Conservation (phyloP, 1,284 basidiomycete species). For the Amylostereum areolatum region DNA sequence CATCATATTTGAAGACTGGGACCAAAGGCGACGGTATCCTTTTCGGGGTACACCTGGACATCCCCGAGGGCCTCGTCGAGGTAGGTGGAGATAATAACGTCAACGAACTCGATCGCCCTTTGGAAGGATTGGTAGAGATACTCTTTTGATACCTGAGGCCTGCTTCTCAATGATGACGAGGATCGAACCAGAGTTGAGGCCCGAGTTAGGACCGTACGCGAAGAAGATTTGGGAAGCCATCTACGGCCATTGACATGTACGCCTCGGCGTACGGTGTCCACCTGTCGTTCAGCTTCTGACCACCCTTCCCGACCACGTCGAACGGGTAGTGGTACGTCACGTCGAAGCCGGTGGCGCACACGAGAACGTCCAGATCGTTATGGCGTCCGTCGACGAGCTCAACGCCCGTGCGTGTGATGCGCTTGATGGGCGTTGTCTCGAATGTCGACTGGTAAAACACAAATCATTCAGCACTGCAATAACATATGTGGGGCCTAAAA, state of each 20-base stretch:
- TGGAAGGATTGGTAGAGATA: constrained; percentile 97
- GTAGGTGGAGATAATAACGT: constrained; percentile 99
- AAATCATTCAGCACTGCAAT: not conserved
- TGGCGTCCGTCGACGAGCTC: constrained; percentile 41
- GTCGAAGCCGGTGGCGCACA: constrained; percentile 56
- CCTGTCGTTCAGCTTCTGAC: constrained; percentile 36
- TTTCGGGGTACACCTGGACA: constrained; percentile 98
- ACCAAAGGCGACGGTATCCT: constrained; percentile 98
- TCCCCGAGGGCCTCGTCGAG: constrained; percentile 93
- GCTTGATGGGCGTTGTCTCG: constrained; percentile 37
- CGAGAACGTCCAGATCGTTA: constrained; percentile 46
- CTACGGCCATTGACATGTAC: constrained; percentile 43
- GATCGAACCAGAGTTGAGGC: constrained; percentile 41
- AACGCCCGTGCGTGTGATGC: constrained; percentile 43
- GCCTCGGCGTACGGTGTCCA: constrained; percentile 41
- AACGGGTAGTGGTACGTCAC: constrained; percentile 39
- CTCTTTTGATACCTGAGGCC: constrained; percentile 92
- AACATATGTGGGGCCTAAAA: not conserved
- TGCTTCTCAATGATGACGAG: constrained; percentile 47
- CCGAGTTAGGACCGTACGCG: constrained; percentile 44
- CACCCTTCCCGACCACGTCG: constrained; percentile 39
- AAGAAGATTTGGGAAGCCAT: constrained; percentile 54
- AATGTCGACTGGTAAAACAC: constrained; percentile 37
- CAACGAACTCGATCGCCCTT: constrained; percentile 96
- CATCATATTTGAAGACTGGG: constrained; percentile 99